Evolutionary conservation across 257 asterid genomes (phyloP).

Genomic region (Oldenlandia corymbosa): DNA sequence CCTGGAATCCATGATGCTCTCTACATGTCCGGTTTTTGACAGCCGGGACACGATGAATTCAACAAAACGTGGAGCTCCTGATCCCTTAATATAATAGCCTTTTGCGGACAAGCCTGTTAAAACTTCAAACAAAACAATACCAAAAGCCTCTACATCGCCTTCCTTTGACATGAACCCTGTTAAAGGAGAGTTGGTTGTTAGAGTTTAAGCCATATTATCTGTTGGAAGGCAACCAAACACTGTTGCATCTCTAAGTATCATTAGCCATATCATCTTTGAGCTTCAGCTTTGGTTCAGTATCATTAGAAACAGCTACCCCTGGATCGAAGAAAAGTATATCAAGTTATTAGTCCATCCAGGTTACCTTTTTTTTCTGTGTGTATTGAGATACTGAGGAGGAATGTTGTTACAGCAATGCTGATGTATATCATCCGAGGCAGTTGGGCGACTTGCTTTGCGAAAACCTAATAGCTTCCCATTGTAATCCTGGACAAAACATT

Average conservation of each 20-base stretch:
- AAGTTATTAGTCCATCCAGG: too few relatives aligned
- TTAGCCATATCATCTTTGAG: too few relatives aligned
- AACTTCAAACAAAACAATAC: slow-evolving; percentile 55
- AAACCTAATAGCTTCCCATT: slow-evolving; percentile 57
- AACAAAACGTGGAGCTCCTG: slow-evolving; percentile 34
- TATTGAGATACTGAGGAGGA: too few relatives aligned
- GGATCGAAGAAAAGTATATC: too few relatives aligned
- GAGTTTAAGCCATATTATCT: background rate
- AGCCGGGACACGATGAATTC: slow-evolving; percentile 53
- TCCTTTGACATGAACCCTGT: too few relatives aligned
- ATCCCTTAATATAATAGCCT: slow-evolving; percentile 35
- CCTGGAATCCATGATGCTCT: slow-evolving; percentile 47
- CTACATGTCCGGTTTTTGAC: slow-evolving; percentile 36
- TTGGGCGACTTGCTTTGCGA: slow-evolving; percentile 53
- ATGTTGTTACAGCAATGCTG: slow-evolving; percentile 40
- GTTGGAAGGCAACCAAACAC: background rate
- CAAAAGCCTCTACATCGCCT: slow-evolving; percentile 56
- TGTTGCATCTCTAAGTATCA: too few relatives aligned
- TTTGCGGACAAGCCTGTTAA: slow-evolving; percentile 51
- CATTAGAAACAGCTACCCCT: too few relatives aligned
- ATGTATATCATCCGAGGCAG: slow-evolving; percentile 35
- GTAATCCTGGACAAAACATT: slow-evolving; percentile 34
- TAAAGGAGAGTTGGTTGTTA: background rate
- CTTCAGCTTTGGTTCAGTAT: too few relatives aligned
- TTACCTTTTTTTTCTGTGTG: too few relatives aligned